These are phyloP conservation scores for Metschnikowia sp. DNA, from an alignment of 805 yeast species.

Conservation along the genomic window DNA sequence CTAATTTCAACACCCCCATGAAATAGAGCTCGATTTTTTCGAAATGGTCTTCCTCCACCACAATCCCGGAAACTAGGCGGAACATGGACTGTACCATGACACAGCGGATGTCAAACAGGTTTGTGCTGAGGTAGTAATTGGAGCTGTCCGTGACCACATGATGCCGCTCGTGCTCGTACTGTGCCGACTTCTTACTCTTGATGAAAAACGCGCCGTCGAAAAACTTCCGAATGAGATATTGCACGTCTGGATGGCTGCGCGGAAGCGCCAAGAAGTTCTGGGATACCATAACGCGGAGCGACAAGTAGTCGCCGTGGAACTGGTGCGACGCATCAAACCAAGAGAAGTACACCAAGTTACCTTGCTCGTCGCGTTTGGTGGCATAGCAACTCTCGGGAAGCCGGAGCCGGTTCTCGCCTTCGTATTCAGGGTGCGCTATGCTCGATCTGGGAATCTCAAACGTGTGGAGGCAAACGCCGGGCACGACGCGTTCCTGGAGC, in stretches of 20 bases:
- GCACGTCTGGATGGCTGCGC: constrained; percentile 26
- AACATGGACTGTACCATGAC: constrained; percentile 33
- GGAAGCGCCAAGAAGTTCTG: constrained; percentile 14
- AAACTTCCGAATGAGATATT: constrained; percentile 21
- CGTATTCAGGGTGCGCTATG: constrained; percentile 30
- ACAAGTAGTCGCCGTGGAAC: constrained; percentile 11
- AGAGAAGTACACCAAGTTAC: constrained; percentile 7
- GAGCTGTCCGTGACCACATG: constrained; percentile 24
- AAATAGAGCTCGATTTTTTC: constrained; percentile 31
- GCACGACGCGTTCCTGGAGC: constrained; percentile 24
- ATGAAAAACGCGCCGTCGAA: constrained; percentile 25
- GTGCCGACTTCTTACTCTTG: constrained; percentile 13
- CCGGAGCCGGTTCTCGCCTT: background rate
- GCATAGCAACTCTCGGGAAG: constrained; percentile 13
- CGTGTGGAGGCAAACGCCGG: constrained; percentile 18
- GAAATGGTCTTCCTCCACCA: constrained; percentile 23
- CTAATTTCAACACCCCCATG: constrained; percentile 28
- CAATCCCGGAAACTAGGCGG: constrained; percentile 21
- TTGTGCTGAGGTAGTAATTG: constrained; percentile 23
- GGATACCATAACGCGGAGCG: constrained; percentile 12
- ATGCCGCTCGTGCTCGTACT: constrained; percentile 9
- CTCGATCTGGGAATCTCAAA: constrained; percentile 25
- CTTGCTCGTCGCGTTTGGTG: constrained; percentile 5
- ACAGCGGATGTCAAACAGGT: constrained; percentile 28
- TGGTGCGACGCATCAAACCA: constrained; percentile 19